phyloP scores from a whole-genome alignment of 2,329 filamentous ascomycete species.

The Escovopsis sp. region DNA sequence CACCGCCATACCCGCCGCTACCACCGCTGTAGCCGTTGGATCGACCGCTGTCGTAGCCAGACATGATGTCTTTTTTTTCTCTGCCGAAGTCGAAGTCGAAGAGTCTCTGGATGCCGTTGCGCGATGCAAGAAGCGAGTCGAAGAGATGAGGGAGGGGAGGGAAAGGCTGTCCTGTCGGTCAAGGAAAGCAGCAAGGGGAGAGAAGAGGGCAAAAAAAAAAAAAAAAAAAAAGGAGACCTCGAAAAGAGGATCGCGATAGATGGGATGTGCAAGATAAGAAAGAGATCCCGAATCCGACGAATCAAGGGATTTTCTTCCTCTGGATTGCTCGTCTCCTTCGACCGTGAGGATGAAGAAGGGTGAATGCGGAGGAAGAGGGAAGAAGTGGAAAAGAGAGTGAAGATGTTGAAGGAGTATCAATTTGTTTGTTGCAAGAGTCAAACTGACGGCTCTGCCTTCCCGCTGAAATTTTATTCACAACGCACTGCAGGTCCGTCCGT shows the following conservation, averaged over 20 bases:
- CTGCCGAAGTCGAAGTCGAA: not conserved
- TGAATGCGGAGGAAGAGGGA: slow-evolving; percentile 5
- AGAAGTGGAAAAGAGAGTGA: slow-evolving; percentile 2
- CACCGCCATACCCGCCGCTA: slow-evolving; percentile 13
- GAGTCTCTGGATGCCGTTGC: slow-evolving; percentile 1
- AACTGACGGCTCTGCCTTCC: no score
- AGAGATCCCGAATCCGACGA: no score
- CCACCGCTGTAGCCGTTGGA: slow-evolving; percentile 16
- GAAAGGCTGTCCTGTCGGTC: not conserved
- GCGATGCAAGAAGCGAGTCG: not conserved
- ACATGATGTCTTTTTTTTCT: slow-evolving; percentile 23
- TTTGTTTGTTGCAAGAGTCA: slow-evolving; percentile 12
- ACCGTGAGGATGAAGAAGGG: no score
- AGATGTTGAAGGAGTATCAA: slow-evolving; percentile 1
- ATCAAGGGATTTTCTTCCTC: not conserved
- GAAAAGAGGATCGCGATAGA: no score
- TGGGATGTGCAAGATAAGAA: no score
- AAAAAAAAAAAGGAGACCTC: no score
- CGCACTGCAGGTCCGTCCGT: slow-evolving; percentile 1
- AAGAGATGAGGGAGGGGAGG: slow-evolving; percentile 5
- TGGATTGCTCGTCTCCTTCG: not conserved
- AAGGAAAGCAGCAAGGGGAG: slow-evolving; percentile 2
- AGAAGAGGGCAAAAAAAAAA: no score
- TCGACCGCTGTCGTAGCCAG: slow-evolving; percentile 27
- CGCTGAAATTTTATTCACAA: not conserved